Base-by-base conservation (phyloP, 228 moss, liverwort and hornwort genomes). In the Sphagnum magellanicum region DNA sequence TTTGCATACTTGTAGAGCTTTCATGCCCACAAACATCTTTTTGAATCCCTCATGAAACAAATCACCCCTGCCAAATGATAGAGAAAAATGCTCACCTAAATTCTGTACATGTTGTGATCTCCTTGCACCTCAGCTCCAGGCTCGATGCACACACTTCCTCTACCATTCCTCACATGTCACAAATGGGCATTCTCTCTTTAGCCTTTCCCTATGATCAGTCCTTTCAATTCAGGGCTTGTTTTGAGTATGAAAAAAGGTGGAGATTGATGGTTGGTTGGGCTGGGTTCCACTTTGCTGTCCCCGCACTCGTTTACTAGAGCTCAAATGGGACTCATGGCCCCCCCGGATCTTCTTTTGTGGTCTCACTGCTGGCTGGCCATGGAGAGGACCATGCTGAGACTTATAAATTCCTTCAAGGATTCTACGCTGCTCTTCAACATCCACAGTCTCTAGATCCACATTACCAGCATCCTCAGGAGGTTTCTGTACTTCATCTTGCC, bases 391-490 rank as follows among this genome's bases (percentile, higher is more conserved):
- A 12, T 75, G 80, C 49, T 51, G 69, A 4, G 84, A 80, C n/a
- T 81, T 79, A 59, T 77, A 79, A 55, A 89, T 83, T 32, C 75
- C 82, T 74, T 82, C 81, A n/a, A 92, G 74, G 66, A 96, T 92
- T 50, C 78, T 75, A n/a, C 62, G 74, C 80, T 92, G 88, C 72
- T 96, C 86, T 47, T 80, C 86, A 61, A 85, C 67, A 64, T 86
- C 74, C 6, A 96, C 84, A 0, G 79, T 70, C 62, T 66, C 78
- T 10, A 89, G 79, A 68, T 88, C 83, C 14, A 86, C 64, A 63
- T 6, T 61, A 49, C 61, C 66, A 49, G 69, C 67, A 14, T 74
- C 52, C 13, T 6, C 6, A 8, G 10, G 53, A 14, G 4, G 6
- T 68, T 2, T 9, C 16, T 6, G 61, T 53, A 12, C 66, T n/a